Conservation (phyloP, 768 basidiomycete genomes). For the Lactarius akahatsu region DNA sequence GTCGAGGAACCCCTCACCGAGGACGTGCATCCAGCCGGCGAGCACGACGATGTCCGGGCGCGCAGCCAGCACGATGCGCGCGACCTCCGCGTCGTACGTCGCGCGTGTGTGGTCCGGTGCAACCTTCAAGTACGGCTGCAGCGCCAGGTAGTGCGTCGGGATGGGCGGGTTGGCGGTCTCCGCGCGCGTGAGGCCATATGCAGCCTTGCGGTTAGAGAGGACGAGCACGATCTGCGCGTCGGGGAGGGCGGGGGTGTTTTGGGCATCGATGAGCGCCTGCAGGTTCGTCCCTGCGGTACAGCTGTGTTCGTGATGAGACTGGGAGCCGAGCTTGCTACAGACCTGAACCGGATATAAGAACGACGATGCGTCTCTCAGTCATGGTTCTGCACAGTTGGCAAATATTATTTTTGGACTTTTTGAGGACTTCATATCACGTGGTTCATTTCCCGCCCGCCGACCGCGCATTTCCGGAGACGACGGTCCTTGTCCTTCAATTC, state of each 20-base stretch:
- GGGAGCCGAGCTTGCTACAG: constrained; percentile 8
- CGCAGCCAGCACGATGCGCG: constrained; percentile 57
- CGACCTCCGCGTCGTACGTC: constrained; percentile 86
- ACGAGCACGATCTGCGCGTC: constrained; percentile 73
- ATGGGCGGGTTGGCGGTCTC: constrained; percentile 68
- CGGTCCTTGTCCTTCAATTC: constrained; percentile 2
- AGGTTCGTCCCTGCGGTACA: constrained; percentile 78
- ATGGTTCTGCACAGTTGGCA: background rate
- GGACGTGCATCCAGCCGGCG: constrained; percentile 99
- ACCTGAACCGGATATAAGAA: constrained; percentile 71
- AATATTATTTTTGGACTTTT: background rate
- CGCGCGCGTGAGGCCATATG: constrained; percentile 87
- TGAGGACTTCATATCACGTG: constrained; percentile 15
- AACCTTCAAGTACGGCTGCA: constrained; percentile 79
- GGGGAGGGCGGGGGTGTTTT: constrained; percentile 70
- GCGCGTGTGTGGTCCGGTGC: constrained; percentile 70
- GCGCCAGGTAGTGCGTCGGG: constrained; percentile 75
- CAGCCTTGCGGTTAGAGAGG: constrained; percentile 88
- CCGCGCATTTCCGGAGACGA: background rate
- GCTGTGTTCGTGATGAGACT: constrained; percentile 3
- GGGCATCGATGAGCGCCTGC: constrained; percentile 92
- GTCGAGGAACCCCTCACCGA: constrained; percentile 78
- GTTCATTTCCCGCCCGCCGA: background rate
- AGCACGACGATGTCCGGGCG: constrained; percentile 85
- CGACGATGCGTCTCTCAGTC: constrained; percentile 31